Evolutionary conservation across 441 rosid species (phyloP), one percentile per base, ranked within the genome.

Genomic region (Gossypium davidsonii): DNA sequence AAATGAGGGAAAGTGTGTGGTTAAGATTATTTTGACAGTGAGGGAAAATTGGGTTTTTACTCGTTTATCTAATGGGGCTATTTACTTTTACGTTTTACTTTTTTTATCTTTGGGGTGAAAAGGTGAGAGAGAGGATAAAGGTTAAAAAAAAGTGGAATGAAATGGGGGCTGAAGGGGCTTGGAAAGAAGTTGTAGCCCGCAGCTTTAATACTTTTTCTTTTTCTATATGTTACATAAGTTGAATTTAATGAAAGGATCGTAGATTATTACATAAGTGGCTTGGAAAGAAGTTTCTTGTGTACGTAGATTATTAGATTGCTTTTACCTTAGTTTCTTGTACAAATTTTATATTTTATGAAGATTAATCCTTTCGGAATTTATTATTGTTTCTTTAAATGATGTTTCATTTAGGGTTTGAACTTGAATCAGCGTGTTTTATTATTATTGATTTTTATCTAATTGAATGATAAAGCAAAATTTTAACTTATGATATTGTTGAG

Each of bases 91-190:
- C 6, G 6, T 39, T 39, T 18, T 20, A 3, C 21, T 46, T 25
- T 23, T 66, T 12, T 12, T 10, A 9, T 9, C 63, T 17, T 71
- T 9, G n/a, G n/a, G 37, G 1, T 25, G 2, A 18, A 18, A 18
- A 49, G 52, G 69, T 18, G 59, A 20, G 28, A 21, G 57, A 0
- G 14, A 3, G 57, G 15, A 10, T 6, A 14, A 20, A 17, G 46
- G n/a, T 48, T 28, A 42, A 11, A 34, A 34, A 42, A 57, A 20
- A 20, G 69, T 63, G 15, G 34, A 51, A 55, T 57, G 80, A 7
- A 28, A 62, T 59, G 74, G 67, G 63, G 73, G 86, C 79, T 76
- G 83, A 82, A 65, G 87, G 60, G 88, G 90, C 81, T 75, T 73
- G 44, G 72, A 74, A 76, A 74, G 52, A 6, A 3, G 57, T 73